Evolutionary conservation across 768 basidiomycete genomes (phyloP), one percentile per base, ranked within the genome.

Genomic region (Amanita polypyramis): DNA sequence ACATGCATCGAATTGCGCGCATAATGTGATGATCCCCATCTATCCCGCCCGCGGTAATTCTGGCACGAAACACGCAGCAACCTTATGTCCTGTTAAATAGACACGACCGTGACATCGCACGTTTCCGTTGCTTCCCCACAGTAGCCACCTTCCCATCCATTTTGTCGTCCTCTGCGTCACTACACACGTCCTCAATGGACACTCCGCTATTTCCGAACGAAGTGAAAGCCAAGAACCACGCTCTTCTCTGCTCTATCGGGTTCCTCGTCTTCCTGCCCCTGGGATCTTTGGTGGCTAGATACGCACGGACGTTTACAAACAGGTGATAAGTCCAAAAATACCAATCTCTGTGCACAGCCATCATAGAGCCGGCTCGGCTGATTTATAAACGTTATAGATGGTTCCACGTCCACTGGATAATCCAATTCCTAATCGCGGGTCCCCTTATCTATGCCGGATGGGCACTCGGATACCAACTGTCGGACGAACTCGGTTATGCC

Each of bases 221-320:
- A 52, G 54, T 53, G 43, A 58, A 60, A 30, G 66, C 65, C 11
- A 66, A 59, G 47, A 70, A 59, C 25, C 81, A 84, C 59, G 81
- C 70, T 19, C 60, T 76, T 32, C 62, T 81, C 8, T 73, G 70
- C 52, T 58, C 72, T 0, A 61, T 68, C 29, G 80, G 77, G 1
- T 79, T 79, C 57, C 61, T 82, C 41, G 61, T 80, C 43, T 54
- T 82, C 14, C 68, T 84, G 7, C 81, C 80, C 3, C 49, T 75
- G 25, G 80, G 81, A n/a, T 70, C 67, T 9, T 62, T 82, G 52
- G 61, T 78, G 36, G 73, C 75, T 21, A 70, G 80, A 50, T 79
- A 73, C 53, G 57, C 68, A 11, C 68, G 80, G 43, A 80, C 77
- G 6, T 73, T 70, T 52, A 74, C 66, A 20, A 62, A 59, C 33